These are phyloP conservation scores for Durotheca rogersii DNA, from an alignment of 495 filamentous ascomycete genomes.

Conservation along the genomic window DNA sequence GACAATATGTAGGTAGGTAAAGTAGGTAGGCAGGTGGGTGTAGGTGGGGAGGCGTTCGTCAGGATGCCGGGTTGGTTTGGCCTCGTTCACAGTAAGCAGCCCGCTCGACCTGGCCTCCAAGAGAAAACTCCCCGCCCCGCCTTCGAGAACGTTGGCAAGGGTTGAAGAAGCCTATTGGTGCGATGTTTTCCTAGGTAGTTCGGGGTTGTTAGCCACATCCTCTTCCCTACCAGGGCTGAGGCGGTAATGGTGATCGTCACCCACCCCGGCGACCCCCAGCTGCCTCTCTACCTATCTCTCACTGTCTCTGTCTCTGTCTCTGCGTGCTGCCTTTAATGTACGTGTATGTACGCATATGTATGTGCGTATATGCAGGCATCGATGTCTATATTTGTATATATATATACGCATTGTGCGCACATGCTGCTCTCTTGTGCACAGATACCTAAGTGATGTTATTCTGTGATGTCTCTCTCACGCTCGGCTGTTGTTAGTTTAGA, in stretches of 20 bases:
- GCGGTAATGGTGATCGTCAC: slow-evolving; percentile 10
- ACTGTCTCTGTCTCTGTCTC: too few species aligned
- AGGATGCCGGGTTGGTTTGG: too few species aligned
- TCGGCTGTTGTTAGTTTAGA: too few species aligned
- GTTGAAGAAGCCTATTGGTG: slow-evolving; percentile 25
- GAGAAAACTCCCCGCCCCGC: slow-evolving; percentile 9
- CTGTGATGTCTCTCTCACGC: too few species aligned
- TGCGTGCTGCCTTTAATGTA: too few species aligned
- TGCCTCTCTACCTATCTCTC: too few species aligned
- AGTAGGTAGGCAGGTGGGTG: neutral
- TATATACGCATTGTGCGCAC: too few species aligned
- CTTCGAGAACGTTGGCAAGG: neutral
- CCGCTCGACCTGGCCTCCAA: neutral
- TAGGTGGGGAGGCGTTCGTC: too few species aligned
- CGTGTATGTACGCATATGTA: slow-evolving; percentile 8
- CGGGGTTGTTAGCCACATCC: slow-evolving; percentile 16
- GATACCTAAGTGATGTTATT: too few species aligned
- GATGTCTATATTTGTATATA: too few species aligned
- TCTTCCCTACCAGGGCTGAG: slow-evolving; percentile 16
- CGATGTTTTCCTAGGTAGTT: slow-evolving; percentile 17
- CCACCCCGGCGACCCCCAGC: slow-evolving; percentile 2
- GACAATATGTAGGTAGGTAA: too few species aligned
- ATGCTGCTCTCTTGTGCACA: too few species aligned
- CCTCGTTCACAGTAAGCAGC: slow-evolving; percentile 6
- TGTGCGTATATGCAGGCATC: neutral